These are phyloP conservation scores for Clonostachys byssicola DNA, from an alignment of 2,329 filamentous ascomycete species.

Conservation along the genomic window DNA sequence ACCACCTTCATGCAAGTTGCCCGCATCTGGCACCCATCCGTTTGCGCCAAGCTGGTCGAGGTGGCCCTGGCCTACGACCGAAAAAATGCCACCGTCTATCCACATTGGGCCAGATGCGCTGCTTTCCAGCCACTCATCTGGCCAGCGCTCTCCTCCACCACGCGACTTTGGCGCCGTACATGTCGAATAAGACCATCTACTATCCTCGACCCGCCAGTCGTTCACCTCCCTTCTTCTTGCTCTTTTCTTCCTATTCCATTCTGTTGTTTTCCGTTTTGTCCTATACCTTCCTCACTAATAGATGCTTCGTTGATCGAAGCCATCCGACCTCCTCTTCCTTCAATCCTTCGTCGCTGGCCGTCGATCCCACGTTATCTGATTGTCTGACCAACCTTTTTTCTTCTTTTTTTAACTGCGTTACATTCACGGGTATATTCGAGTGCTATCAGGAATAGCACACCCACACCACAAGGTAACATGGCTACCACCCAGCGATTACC, in stretches of 20 bases:
- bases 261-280: conserved; percentile 20
- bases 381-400: conserved; percentile 9
- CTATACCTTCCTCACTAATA: conserved; percentile 16
- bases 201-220: conserved; percentile 6
- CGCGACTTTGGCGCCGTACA: no score
- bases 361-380: conserved; percentile 10
- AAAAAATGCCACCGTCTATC: no score
- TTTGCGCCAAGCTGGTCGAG: no score
- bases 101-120: no score
- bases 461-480: conserved; percentile 33
- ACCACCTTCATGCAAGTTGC: no score
- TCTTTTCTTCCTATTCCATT: conserved; percentile 22
- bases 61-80: no score
- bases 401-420: conserved; percentile 2
- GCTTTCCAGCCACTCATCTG: no score
- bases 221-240: conserved; percentile 14
- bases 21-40: no score
- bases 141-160: no score
- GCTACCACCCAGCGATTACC: conserved; percentile 25
- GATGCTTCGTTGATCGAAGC: conserved; percentile 39
- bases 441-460: conserved; percentile 22
- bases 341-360: conserved; percentile 28
- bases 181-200: conserved; percentile 7
- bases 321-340: conserved; percentile 28
- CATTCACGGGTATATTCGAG: background rate